phyloP scores from a whole-genome alignment of 306 rosid species.

The Trifolium subterraneum region DNA sequence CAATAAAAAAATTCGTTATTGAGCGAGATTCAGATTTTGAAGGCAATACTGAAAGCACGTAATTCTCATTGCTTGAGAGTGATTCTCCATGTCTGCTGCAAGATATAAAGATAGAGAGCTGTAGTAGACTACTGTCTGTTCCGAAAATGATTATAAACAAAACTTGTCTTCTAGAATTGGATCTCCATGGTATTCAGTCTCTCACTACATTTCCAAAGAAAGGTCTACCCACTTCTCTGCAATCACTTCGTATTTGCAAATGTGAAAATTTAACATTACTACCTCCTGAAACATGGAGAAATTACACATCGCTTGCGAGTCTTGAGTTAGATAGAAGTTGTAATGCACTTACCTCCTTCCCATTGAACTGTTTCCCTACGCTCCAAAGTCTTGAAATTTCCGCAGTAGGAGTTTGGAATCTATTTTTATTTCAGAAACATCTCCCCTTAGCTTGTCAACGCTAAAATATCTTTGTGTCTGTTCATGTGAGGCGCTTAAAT shows the following conservation, averaged over 20 bases:
- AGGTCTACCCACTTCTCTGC: constrained; percentile 20
- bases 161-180: background rate
- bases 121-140: background rate
- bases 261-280: constrained; percentile 14
- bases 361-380: background rate
- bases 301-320: background rate
- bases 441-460: background rate
- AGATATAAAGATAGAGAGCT: background rate
- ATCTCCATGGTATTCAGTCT: background rate
- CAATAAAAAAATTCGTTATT: background rate
- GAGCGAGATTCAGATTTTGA: background rate
- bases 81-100: background rate
- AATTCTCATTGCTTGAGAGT: background rate
- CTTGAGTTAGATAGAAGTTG: background rate
- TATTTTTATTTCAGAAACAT: constrained; percentile 11
- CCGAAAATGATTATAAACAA: background rate
- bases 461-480: background rate
- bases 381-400: background rate
- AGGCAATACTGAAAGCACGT: background rate
- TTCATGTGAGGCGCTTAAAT: background rate
- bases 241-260: background rate
- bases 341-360: background rate
- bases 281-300: constrained; percentile 8
- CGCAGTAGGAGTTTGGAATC: background rate
- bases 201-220: background rate